Conservation (phyloP, 2,329 filamentous ascomycete genomes). For the Lachnellula cervina region DNA sequence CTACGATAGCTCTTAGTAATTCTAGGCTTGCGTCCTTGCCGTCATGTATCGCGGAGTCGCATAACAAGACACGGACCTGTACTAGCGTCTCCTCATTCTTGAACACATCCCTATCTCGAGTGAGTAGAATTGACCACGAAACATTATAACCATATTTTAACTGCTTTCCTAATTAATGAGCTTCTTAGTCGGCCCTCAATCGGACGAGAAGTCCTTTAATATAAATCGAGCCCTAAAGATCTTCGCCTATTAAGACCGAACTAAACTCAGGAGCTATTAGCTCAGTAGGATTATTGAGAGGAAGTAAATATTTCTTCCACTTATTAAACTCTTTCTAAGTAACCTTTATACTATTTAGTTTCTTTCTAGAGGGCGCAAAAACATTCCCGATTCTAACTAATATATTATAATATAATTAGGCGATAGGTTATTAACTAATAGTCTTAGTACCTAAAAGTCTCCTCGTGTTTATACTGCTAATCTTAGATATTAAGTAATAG, state of each 20-base stretch:
- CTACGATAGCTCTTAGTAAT: neutral
- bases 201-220: constrained; percentile 16
- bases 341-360: neutral
- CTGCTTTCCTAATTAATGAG: neutral
- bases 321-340: neutral
- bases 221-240: constrained; percentile 10
- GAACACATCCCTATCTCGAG: constrained; percentile 9
- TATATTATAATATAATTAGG: constrained; percentile 12
- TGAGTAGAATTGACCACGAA: neutral
- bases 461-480: neutral
- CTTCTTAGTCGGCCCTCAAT: neutral
- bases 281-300: constrained; percentile 7
- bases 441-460: neutral
- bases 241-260: constrained; percentile 8
- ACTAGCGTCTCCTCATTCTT: neutral
- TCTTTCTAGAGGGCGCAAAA: neutral
- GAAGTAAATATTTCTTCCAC: constrained; percentile 16
- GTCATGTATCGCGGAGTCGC: neutral
- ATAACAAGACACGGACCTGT: neutral
- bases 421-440: neutral
- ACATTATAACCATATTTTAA: constrained; percentile 18
- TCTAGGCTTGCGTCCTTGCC: neutral
- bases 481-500: neutral
- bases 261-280: constrained; percentile 7
- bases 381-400: constrained; percentile 18